Evolutionary conservation across 805 yeast genomes (phyloP), one percentile per base, ranked within the genome.

Genomic region (Candida glaebosa): DNA sequence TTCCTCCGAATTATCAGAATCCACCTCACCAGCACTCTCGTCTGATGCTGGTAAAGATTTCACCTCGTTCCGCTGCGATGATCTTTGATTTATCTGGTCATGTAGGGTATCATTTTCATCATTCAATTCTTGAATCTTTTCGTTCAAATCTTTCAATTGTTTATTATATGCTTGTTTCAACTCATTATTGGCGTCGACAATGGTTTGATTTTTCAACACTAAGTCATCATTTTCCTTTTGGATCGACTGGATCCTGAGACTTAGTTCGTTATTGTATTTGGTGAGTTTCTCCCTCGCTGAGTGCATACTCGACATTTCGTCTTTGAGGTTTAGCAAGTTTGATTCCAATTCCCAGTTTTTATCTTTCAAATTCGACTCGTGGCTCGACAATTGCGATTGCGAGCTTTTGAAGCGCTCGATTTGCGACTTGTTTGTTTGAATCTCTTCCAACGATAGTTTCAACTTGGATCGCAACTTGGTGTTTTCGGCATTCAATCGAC

Each of bases 401-500:
- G 57, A 67, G 45, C 53, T 71, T 53, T 57, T 60, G 46, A 58
- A 69, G 37, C 58, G 60, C 50, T 47, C 42, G 6, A 60, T 52
- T 45, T 69, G 67, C 30, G 64, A 65, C 37, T 66, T 61, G 41
- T 55, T 65, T 3, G 57, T 60, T 15, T 65, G 63, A 37, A 69
- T 61, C 39, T 76, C 80, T 18, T 71, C 74, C 33, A 61, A 60
- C n/a, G 67, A 50, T 2, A 67, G 50, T 45, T 67, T 68, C 46
- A 80, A 51, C 47, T 67, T 69, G 14, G 57, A 47, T 44, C 73
- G 72, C 47, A 72, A 67, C 47, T 61, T 64, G 40, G 71, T 71
- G 55, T 77, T 81, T 44, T 83, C 87, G 18, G 84, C 81, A 41
- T 79, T 82, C 42, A 85, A 67, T 46, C 83, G 72, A 49, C 90